These are phyloP conservation scores for Emydomyces testavorans DNA, from an alignment of 2,329 filamentous ascomycete genomes.

Conservation along the genomic window DNA sequence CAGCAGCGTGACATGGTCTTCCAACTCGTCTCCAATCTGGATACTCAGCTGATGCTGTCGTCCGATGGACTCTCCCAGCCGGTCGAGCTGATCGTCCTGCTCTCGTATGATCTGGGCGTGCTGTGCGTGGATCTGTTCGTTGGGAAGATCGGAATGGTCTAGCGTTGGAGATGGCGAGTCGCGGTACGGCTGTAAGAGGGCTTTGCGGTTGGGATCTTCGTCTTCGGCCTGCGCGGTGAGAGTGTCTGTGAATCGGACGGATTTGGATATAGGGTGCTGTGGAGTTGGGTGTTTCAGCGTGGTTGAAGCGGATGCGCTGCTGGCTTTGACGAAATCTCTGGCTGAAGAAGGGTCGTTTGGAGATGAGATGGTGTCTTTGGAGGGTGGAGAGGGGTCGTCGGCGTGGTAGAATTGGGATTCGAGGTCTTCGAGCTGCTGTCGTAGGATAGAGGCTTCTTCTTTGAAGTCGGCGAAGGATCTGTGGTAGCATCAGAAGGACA, in stretches of 20 bases:
- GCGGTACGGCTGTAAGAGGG: constrained; percentile 49
- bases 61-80: constrained; percentile 71
- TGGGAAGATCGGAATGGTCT: constrained; percentile 52
- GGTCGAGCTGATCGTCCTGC: constrained; percentile 88
- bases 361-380: constrained; percentile 41
- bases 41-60: constrained; percentile 86
- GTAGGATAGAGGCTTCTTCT: constrained; percentile 57
- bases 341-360: constrained; percentile 55
- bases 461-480: constrained; percentile 41
- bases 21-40: constrained; percentile 91
- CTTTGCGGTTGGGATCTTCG: constrained; percentile 40
- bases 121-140: constrained; percentile 76
- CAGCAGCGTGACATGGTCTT: constrained; percentile 75
- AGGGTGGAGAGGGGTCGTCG: constrained; percentile 25
- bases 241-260: constrained; percentile 72
- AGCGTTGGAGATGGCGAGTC: constrained; percentile 43
- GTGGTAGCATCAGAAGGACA: not conserved
- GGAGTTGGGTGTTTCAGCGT: constrained; percentile 34
- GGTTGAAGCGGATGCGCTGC: constrained; percentile 29
- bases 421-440: constrained; percentile 64
- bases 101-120: constrained; percentile 71
- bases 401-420: constrained; percentile 64
- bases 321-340: constrained; percentile 54
- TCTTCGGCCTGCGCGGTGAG: constrained; percentile 32
- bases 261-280: constrained; percentile 47